phyloP scores from a whole-genome alignment of 2,329 filamentous ascomycete genomes.

The Dactylellina parvicollis region DNA sequence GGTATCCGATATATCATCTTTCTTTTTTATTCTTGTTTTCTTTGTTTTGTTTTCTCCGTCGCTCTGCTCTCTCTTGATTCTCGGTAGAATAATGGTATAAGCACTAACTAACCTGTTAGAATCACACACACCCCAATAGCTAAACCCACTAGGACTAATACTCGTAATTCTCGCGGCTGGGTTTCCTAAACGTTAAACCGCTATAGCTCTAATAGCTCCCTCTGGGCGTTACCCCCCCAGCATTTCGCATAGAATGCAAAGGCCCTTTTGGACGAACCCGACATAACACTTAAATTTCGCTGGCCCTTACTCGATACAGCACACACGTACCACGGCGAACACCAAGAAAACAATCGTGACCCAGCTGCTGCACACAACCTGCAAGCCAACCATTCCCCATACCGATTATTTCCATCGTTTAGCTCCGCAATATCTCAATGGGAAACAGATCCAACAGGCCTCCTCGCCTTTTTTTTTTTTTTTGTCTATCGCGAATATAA shows the following conservation, averaged over 20 bases:
- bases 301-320: background rate
- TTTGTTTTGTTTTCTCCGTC: no score
- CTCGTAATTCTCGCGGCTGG: background rate
- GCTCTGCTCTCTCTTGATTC: no score
- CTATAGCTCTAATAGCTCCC: background rate
- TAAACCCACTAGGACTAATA: no score
- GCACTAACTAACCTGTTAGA: no score
- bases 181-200: no score
- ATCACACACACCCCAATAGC: no score
- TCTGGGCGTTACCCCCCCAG: no score
- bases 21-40: background rate
- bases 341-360: background rate
- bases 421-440: background rate
- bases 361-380: background rate
- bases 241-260: no score
- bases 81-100: no score
- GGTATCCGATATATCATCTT: slow-evolving; percentile 30
- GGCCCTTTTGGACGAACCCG: background rate
- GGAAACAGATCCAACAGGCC: background rate
- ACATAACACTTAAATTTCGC: no score
- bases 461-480: background rate
- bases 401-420: background rate
- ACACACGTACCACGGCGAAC: slow-evolving; percentile 16
- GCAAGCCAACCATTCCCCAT: background rate
- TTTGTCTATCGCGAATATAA: background rate